phyloP scores from a whole-genome alignment of 2,329 filamentous ascomycete genomes.

The Paramyrothecium sp. region DNA sequence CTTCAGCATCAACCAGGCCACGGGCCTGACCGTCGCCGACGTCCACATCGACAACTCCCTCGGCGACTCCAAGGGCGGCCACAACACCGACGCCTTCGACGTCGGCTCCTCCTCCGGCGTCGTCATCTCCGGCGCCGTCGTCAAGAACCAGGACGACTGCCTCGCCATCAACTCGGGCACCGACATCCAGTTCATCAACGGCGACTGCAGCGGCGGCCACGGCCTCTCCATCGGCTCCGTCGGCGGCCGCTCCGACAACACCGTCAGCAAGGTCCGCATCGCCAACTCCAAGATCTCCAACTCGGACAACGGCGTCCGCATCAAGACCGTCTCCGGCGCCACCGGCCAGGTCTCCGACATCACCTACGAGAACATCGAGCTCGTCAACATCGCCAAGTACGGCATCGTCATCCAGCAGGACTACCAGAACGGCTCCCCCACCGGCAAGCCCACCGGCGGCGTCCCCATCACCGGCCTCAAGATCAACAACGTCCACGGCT shows the following conservation, averaged over 20 bases:
- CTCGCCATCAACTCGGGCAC: constrained; percentile 55
- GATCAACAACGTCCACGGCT: constrained; percentile 40
- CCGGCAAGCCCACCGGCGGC: constrained; percentile 42
- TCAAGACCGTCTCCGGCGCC: constrained; percentile 47
- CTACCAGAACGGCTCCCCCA: constrained; percentile 47
- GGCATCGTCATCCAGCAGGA: constrained; percentile 40
- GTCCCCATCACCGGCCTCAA: constrained; percentile 53
- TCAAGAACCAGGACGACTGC: constrained; percentile 63
- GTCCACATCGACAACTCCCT: constrained; percentile 37
- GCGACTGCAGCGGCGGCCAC: constrained; percentile 43
- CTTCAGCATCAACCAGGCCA: constrained; percentile 36
- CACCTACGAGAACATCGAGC: constrained; percentile 40
- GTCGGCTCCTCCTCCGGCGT: constrained; percentile 48
- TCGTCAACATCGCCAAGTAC: constrained; percentile 39
- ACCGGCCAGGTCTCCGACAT: constrained; percentile 43
- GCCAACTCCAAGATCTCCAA: constrained; percentile 46
- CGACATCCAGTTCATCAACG: constrained; percentile 43
- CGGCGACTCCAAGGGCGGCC: constrained; percentile 30
- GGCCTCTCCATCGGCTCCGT: constrained; percentile 42
- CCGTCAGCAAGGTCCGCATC: constrained; percentile 49
- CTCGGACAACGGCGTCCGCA: constrained; percentile 50
- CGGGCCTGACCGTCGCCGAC: constrained; percentile 29
- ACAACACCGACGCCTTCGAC: constrained; percentile 62
- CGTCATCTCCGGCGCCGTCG: constrained; percentile 48
- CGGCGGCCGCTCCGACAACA: constrained; percentile 49